A percentile compares a stretch with the other conserved stretches of the same genome.
These are phyloP conservation scores for Chytriomyces sp. DNA, from an alignment of 192 early-diverging fungal species.

Conservation along the genomic window DNA sequence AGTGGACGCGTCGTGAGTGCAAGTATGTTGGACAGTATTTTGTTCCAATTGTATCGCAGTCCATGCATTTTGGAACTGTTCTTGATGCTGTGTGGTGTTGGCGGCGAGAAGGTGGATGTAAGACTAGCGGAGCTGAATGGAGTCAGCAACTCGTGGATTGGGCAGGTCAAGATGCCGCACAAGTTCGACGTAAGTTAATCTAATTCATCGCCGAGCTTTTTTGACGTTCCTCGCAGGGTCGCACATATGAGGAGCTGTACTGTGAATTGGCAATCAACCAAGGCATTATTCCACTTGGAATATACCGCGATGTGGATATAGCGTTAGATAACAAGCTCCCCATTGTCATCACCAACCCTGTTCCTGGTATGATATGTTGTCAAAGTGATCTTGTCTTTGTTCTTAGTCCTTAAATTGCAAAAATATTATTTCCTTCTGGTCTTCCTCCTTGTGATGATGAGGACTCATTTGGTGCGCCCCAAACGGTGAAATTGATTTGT, in stretches of 20 bases:
- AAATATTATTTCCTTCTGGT: no score
- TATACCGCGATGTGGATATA: constrained; percentile 34
- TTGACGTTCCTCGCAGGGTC: constrained; percentile 20
- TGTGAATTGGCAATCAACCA: constrained; percentile 49
- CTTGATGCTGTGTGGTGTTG: constrained; percentile 65
- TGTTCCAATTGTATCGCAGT: constrained; percentile 53
- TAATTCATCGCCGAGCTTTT: not conserved
- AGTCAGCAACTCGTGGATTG: constrained; percentile 40
- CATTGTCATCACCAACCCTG: constrained; percentile 72
- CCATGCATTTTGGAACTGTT: constrained; percentile 61
- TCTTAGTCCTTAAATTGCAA: no score
- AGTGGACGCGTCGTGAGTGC: constrained; percentile 63
- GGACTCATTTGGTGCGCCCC: no score
- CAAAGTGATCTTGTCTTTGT: no score
- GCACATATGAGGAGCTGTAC: constrained; percentile 56
- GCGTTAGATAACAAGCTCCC: constrained; percentile 58
- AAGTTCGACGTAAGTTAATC: constrained; percentile 38
- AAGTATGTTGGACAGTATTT: constrained; percentile 43
- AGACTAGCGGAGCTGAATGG: constrained; percentile 13
- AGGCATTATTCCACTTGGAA: constrained; percentile 60
- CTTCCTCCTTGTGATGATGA: no score
- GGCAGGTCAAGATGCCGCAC: constrained; percentile 45
- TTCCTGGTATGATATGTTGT: no score
- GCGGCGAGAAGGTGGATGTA: not conserved
- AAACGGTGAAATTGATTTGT: no score